Conservation (phyloP, 805 yeast species). For the Suhomyces kilbournensis region DNA sequence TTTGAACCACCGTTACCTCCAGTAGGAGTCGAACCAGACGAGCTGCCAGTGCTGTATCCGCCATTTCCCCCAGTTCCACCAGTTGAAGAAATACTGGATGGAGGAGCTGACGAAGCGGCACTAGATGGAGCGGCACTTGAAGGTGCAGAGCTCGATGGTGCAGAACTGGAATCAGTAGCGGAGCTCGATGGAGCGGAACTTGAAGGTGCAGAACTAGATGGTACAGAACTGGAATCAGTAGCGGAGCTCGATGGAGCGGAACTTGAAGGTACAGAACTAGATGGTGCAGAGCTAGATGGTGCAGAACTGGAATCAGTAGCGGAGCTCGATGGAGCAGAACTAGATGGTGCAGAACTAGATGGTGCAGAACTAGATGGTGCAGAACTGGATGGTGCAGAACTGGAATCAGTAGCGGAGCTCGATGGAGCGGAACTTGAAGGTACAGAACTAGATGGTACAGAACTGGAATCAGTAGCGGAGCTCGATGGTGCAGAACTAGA, state of each 20-base stretch:
- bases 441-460: constrained; percentile 10
- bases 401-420: neutral
- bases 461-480: neutral
- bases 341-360: neutral
- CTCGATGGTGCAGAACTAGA: constrained; percentile 4
- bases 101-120: neutral
- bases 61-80: neutral
- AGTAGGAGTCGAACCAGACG: no score
- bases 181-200: constrained; percentile 8
- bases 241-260: neutral
- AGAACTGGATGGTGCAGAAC: neutral
- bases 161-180: constrained; percentile 9
- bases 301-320: neutral
- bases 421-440: constrained; percentile 11
- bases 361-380: neutral
- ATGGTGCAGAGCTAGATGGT: no score
- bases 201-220: constrained; percentile 1
- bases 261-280: constrained; percentile 15
- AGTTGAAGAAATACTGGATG: neutral
- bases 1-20: neutral
- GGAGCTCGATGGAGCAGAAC: neutral
- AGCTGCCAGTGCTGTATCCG: neutral
- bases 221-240: constrained; percentile 10
- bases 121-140: constrained; percentile 9
- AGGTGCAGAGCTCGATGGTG: no score